These are phyloP conservation scores for Begonia loranthoides DNA, from an alignment of 306 rosid species.

Conservation along the genomic window DNA sequence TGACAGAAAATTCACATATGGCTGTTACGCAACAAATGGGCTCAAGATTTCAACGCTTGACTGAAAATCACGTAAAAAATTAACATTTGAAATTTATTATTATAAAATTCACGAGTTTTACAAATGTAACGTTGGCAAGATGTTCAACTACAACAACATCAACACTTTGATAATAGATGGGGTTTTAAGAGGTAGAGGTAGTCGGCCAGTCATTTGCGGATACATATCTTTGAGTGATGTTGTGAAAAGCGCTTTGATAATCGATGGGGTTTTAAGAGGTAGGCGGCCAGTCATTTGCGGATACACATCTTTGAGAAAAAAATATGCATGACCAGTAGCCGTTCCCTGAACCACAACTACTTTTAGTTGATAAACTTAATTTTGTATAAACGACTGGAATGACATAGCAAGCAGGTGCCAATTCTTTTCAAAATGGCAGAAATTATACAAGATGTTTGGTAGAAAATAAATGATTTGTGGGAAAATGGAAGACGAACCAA, in stretches of 20 bases:
- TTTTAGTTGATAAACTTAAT: background rate
- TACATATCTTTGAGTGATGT: slow-evolving; percentile 91
- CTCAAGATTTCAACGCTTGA: no score
- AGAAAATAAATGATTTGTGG: background rate
- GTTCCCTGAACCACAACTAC: slow-evolving; percentile 46
- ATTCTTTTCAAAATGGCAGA: no score
- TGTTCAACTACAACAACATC: slow-evolving; percentile 78
- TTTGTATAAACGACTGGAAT: background rate
- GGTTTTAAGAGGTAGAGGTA: slow-evolving; percentile 65
- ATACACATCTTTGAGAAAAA: slow-evolving; percentile 87
- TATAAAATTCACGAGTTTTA: no score
- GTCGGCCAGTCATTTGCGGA: slow-evolving; percentile 91
- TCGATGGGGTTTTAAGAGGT: slow-evolving; percentile 74
- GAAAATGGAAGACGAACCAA: slow-evolving; percentile 36
- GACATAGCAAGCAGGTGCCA: background rate
- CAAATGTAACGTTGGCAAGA: slow-evolving; percentile 73
- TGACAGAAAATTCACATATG: no score
- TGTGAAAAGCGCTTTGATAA: slow-evolving; percentile 75
- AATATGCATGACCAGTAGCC: slow-evolving; percentile 97
- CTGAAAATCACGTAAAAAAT: no score
- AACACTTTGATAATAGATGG: slow-evolving; percentile 83
- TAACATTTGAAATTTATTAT: no score
- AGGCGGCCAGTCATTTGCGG: slow-evolving; percentile 85
- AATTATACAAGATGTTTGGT: background rate
- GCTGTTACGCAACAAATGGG: no score